phyloP scores from a whole-genome alignment of 2,329 filamentous ascomycete genomes.

The Neospermospora avenae region DNA sequence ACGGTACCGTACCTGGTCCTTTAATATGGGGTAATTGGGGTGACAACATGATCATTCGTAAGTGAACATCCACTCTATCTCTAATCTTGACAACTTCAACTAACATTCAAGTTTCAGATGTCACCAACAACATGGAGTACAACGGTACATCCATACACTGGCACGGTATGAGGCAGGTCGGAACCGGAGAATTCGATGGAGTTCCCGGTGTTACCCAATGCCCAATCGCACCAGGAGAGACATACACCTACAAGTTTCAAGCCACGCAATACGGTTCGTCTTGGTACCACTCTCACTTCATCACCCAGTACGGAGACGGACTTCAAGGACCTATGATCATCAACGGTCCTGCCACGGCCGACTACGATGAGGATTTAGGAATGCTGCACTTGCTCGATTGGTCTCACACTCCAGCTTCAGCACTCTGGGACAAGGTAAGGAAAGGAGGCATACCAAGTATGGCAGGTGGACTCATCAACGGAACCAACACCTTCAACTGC shows the following conservation, averaged over 20 bases:
- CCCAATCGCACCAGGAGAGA: constrained; percentile 58
- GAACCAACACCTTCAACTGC: constrained; percentile 30
- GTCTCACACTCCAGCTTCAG: constrained; percentile 27
- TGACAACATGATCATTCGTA: constrained; percentile 8
- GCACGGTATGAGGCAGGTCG: constrained; percentile 47
- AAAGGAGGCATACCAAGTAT: constrained; percentile 25
- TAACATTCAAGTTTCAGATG: constrained; percentile 34
- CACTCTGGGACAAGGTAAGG: constrained; percentile 29
- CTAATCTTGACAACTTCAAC: neutral
- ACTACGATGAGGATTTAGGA: constrained; percentile 50
- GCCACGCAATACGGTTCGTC: constrained; percentile 31
- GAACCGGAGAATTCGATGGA: constrained; percentile 37
- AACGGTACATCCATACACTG: constrained; percentile 51
- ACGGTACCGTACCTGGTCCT: constrained; percentile 38
- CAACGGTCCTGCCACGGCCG: constrained; percentile 53
- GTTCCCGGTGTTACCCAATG: constrained; percentile 57
- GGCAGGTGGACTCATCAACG: constrained; percentile 34
- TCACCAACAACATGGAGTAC: constrained; percentile 35
- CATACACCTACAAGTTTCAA: constrained; percentile 39
- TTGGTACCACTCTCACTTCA: constrained; percentile 32
- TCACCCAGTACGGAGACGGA: constrained; percentile 43
- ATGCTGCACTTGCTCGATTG: constrained; percentile 32
- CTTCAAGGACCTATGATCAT: constrained; percentile 59
- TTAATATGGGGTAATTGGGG: constrained; percentile 39
- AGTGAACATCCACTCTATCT: neutral